Evolutionary conservation across 2,329 filamentous ascomycete genomes (phyloP).

Genomic region (Seiridium unicorne): DNA sequence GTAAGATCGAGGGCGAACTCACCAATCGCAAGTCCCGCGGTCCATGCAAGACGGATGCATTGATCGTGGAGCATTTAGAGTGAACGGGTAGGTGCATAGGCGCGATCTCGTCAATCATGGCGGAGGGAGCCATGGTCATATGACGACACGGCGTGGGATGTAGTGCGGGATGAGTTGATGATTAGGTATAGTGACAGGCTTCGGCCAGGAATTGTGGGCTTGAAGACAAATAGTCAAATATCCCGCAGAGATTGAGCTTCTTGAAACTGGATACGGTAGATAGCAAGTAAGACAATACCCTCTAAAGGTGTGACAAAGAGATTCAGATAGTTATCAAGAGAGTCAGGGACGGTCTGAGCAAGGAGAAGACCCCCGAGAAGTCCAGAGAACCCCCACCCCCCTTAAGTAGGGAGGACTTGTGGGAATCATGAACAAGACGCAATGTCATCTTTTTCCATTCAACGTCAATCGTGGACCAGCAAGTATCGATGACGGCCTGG

Average conservation of each 20-base stretch:
- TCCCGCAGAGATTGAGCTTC: neutral
- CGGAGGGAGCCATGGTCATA: constrained; percentile 48
- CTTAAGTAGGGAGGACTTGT: constrained; percentile 17
- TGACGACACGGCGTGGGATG: constrained; percentile 33
- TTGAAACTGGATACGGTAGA: neutral
- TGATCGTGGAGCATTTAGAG: constrained; percentile 43
- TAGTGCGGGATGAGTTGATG: constrained; percentile 23
- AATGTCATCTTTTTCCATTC: constrained; percentile 10
- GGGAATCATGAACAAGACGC: constrained; percentile 7
- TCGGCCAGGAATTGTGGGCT: neutral
- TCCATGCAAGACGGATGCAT: constrained; percentile 57
- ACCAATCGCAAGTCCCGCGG: constrained; percentile 57
- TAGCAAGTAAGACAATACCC: neutral
- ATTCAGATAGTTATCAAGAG: neutral
- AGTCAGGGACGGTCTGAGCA: neutral
- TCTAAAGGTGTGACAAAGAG: neutral
- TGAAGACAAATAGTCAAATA: neutral
- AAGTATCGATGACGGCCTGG: constrained; percentile 9
- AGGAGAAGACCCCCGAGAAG: constrained; percentile 1
- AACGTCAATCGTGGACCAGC: constrained; percentile 10
- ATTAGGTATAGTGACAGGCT: constrained; percentile 4
- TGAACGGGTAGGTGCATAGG: constrained; percentile 42
- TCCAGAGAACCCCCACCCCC: constrained; percentile 17
- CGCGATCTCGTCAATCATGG: constrained; percentile 37
- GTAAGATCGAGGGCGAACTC: constrained; percentile 28